phyloP scores from a whole-genome alignment of 192 early-diverging fungal genomes.

The Kickxella alabastrina region DNA sequence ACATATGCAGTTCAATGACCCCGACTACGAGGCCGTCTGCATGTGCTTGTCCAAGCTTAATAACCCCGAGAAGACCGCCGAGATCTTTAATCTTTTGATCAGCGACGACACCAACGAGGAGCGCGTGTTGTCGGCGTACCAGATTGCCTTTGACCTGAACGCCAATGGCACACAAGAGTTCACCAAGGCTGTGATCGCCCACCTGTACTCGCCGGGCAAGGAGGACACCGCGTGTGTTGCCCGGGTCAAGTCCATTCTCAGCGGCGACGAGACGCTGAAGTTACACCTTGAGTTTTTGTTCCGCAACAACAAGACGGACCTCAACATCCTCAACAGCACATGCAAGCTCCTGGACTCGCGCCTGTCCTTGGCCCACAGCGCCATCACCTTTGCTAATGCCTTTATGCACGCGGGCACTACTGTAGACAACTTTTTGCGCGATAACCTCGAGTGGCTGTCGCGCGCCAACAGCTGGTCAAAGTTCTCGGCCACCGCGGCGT shows the following conservation, averaged over 20 bases:
- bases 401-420: constrained; percentile 99
- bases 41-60: constrained; percentile 91
- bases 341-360: constrained; percentile 86
- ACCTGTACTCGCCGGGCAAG: constrained; percentile 33
- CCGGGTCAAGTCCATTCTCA: constrained; percentile 77
- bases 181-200: constrained; percentile 68
- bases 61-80: constrained; percentile 67
- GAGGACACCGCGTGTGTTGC: constrained; percentile 31
- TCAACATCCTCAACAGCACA: constrained; percentile 91
- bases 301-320: constrained; percentile 94
- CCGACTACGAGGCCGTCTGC: constrained; percentile 90
- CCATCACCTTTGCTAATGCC: constrained; percentile 94
- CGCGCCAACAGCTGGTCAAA: constrained; percentile 99
- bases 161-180: constrained; percentile 97
- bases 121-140: constrained; percentile 78
- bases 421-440: constrained; percentile 94
- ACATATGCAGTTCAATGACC: constrained; percentile 56
- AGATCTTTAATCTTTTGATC: constrained; percentile 69
- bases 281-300: constrained; percentile 93
- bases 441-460: constrained; percentile 96
- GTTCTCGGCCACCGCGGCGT: constrained; percentile 94
- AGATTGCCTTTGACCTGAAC: constrained; percentile 97
- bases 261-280: constrained; percentile 86
- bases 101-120: constrained; percentile 59
- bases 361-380: constrained; percentile 89